Conservation (phyloP, 176 grass and related monocot species). For the Phoenix dactylifera region DNA sequence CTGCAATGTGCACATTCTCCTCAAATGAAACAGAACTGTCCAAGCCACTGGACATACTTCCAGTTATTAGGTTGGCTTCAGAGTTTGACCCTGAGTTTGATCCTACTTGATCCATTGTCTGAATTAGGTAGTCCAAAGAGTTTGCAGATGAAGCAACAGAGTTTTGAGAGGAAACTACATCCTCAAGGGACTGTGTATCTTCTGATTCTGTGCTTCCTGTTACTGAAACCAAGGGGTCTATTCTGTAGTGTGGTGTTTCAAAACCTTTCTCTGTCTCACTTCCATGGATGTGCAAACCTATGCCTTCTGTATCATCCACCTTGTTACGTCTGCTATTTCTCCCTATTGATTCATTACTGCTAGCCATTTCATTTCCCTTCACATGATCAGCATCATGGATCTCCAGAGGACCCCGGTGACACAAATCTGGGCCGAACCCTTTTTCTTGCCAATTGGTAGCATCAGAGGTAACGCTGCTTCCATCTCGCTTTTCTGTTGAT, state of each 20-base stretch:
- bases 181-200: slow-evolving; percentile 27
- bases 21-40: slow-evolving; percentile 2
- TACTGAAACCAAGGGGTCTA: slow-evolving; percentile 14
- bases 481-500: slow-evolving; percentile 7
- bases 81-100: slow-evolving; percentile 28
- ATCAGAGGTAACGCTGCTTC: not conserved
- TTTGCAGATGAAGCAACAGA: slow-evolving; percentile 12
- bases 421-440: not conserved
- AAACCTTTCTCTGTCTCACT: slow-evolving; percentile 26
- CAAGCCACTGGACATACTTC: slow-evolving; percentile 9
- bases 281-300: slow-evolving; percentile 7
- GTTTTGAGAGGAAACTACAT: slow-evolving; percentile 29
- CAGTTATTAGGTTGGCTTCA: slow-evolving; percentile 17
- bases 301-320: slow-evolving; percentile 17
- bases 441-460: not conserved
- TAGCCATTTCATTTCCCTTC: slow-evolving; percentile 6
- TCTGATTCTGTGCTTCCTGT: slow-evolving; percentile 8
- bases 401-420: too few relatives aligned
- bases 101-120: slow-evolving; percentile 11
- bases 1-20: too few relatives aligned
- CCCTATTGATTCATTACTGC: slow-evolving; percentile 17
- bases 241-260: slow-evolving; percentile 17
- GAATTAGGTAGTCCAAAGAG: not conserved
- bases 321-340: slow-evolving; percentile 12
- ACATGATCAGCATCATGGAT: not conserved